These are phyloP conservation scores for Leccinum subfulvum DNA, from an alignment of 1,284 basidiomycete genomes.

Conservation along the genomic window DNA sequence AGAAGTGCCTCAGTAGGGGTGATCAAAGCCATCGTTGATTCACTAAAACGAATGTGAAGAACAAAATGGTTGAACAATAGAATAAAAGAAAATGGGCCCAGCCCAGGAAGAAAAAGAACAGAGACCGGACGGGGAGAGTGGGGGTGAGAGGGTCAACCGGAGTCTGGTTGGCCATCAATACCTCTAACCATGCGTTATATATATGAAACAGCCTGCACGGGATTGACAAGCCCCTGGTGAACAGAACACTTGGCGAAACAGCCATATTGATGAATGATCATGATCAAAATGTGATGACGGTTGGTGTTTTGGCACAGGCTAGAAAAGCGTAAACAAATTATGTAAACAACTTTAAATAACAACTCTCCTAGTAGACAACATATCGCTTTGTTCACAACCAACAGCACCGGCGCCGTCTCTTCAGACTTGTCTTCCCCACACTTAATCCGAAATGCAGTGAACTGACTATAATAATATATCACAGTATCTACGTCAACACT, in stretches of 20 bases:
- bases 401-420: no score
- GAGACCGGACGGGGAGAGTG: not conserved
- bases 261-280: conserved; percentile 2
- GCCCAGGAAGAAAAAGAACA: conserved; percentile 18
- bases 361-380: no score
- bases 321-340: no score
- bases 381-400: no score
- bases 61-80: not conserved
- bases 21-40: conserved; percentile 18
- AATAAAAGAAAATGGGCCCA: conserved; percentile 12
- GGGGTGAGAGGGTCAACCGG: conserved; percentile 14
- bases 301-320: not conserved
- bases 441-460: not conserved
- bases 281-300: conserved; percentile 8
- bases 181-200: conserved; percentile 10
- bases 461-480: not conserved
- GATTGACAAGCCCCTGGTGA: conserved; percentile 1
- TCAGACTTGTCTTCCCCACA: no score
- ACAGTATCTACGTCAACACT: not conserved
- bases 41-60: conserved; percentile 5
- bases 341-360: no score
- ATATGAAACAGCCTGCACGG: conserved; percentile 2
- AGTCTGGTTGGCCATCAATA: conserved; percentile 1
- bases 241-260: conserved; percentile 4
- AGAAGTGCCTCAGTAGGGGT: conserved; percentile 33